phyloP scores from a whole-genome alignment of 257 asterid genomes.

The Penstemon eatonii region DNA sequence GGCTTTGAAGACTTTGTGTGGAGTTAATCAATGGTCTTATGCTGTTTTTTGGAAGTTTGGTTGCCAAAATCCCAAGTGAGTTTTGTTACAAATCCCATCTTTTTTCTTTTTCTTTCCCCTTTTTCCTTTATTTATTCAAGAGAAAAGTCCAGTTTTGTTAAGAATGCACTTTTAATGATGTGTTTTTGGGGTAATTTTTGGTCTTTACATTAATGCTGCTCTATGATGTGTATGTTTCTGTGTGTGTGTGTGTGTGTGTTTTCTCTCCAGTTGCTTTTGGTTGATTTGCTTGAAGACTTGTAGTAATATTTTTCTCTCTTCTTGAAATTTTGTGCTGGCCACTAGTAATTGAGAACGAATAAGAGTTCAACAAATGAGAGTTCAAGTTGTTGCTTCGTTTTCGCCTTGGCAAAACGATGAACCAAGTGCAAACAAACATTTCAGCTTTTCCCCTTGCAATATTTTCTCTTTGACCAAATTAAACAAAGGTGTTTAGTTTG shows the following conservation, averaged over 20 bases:
- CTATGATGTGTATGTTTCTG: constrained; percentile 20
- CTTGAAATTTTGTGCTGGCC: constrained; percentile 36
- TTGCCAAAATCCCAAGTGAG: constrained; percentile 76
- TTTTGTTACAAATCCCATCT: not conserved
- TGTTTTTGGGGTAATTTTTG: constrained; percentile 15
- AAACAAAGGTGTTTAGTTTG: not conserved
- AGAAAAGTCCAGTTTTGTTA: not conserved
- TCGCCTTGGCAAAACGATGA: constrained; percentile 30
- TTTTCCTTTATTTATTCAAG: not conserved
- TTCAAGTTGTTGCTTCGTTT: constrained; percentile 19
- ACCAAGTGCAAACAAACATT: constrained; percentile 30
- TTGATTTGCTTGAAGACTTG: constrained; percentile 6
- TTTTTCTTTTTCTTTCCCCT: not conserved
- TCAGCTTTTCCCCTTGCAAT: constrained; percentile 29
- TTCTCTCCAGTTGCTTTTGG: constrained; percentile 21
- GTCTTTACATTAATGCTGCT: constrained; percentile 18
- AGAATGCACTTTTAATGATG: constrained; percentile 2
- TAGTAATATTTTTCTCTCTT: constrained; percentile 13
- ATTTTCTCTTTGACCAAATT: constrained; percentile 31
- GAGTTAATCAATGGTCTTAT: constrained; percentile 77
- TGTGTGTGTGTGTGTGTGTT: not conserved
- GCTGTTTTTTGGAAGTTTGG: constrained; percentile 80
- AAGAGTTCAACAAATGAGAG: constrained; percentile 14
- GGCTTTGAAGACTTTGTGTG: constrained; percentile 76
- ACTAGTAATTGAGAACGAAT: constrained; percentile 29